Percentiles rank a stretch among this genome's conserved stretches.
Evolutionary conservation across 805 yeast genomes (phyloP).

Genomic region (Hanseniaspora pseudoguilliermondii): DNA sequence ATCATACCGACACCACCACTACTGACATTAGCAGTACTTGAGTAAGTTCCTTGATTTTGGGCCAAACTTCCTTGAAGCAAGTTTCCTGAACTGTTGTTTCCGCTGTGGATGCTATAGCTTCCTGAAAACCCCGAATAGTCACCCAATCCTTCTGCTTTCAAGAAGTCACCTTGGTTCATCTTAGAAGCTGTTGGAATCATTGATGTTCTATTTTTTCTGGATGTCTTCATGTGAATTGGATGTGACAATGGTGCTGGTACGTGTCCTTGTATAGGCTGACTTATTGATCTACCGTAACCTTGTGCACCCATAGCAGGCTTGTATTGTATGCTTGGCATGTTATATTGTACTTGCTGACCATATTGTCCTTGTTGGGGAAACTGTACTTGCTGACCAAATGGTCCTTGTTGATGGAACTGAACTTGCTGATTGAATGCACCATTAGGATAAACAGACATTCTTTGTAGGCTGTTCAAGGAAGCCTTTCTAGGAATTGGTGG

Average conservation of each 20-base stretch:
- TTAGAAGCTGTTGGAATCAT: constrained; percentile 16
- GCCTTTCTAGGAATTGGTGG: constrained; percentile 18
- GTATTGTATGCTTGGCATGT: neutral
- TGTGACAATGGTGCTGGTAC: constrained; percentile 13
- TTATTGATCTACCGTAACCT: neutral
- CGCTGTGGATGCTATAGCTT: neutral
- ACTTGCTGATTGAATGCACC: neutral
- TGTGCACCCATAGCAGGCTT: neutral
- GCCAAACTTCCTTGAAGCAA: neutral
- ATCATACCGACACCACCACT: neutral
- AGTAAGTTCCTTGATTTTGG: neutral
- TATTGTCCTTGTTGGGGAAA: neutral
- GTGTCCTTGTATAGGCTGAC: neutral
- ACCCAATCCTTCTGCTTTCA: neutral
- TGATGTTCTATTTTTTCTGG: constrained; percentile 28
- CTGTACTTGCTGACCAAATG: neutral
- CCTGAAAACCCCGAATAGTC: neutral
- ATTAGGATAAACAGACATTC: neutral
- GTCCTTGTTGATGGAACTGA: neutral
- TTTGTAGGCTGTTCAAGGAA: constrained; percentile 7
- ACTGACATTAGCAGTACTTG: neutral
- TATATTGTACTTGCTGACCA: neutral
- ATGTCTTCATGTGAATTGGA: constrained; percentile 17
- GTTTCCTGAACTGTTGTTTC: neutral
- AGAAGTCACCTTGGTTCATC: neutral